These are phyloP conservation scores for Boletus tomentosulus DNA, from an alignment of 768 basidiomycete species.

Conservation along the genomic window DNA sequence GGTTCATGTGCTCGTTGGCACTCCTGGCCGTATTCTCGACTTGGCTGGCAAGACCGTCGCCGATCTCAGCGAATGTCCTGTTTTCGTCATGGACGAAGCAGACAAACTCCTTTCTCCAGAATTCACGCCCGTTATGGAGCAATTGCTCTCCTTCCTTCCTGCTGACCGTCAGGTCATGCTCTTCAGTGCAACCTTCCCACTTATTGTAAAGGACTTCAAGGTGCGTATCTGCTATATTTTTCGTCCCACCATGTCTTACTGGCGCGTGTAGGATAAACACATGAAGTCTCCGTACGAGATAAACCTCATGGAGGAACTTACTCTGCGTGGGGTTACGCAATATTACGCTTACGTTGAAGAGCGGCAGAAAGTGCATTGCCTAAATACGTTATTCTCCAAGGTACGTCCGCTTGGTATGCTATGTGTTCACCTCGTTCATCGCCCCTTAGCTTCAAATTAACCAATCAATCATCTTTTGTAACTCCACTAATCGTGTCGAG, in stretches of 20 bases:
- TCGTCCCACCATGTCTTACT: constrained; percentile 6
- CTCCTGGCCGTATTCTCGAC: constrained; percentile 94
- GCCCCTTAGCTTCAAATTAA: constrained; percentile 91
- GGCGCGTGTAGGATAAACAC: constrained; percentile 73
- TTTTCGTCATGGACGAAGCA: constrained; percentile 99
- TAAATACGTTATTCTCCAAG: constrained; percentile 99
- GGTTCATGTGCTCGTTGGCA: constrained; percentile 96
- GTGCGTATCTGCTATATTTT: constrained; percentile 35
- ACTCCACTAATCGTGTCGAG: constrained; percentile 99
- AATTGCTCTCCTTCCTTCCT: constrained; percentile 82
- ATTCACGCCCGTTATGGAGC: constrained; percentile 98
- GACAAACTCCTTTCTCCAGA: constrained; percentile 97
- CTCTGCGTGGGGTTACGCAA: constrained; percentile 96
- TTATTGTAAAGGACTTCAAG: constrained; percentile 99
- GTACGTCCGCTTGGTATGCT: constrained; percentile 35
- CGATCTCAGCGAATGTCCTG: constrained; percentile 88
- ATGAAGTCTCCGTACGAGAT: constrained; percentile 96
- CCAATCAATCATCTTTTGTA: constrained; percentile 99
- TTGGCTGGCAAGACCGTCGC: constrained; percentile 90
- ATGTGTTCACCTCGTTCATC: constrained; percentile 2
- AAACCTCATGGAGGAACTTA: constrained; percentile 99
- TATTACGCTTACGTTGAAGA: constrained; percentile 99
- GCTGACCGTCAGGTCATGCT: constrained; percentile 93
- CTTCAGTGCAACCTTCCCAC: constrained; percentile 97
- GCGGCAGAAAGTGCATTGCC: constrained; percentile 97